These are phyloP conservation scores for Penicillium lividum DNA, from an alignment of 495 filamentous ascomycete species.

Conservation along the genomic window DNA sequence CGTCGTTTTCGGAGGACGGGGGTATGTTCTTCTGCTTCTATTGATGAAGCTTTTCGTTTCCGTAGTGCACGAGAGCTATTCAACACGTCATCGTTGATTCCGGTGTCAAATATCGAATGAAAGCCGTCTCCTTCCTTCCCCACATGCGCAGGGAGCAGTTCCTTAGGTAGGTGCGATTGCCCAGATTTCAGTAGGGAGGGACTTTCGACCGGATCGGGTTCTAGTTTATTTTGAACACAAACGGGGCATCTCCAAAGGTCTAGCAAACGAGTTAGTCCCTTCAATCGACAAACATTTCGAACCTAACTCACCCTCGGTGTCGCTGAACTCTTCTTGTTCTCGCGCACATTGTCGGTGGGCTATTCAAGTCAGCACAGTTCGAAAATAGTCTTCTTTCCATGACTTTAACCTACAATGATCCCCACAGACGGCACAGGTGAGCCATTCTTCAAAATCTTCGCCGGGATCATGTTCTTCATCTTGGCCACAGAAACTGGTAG, in stretches of 20 bases:
- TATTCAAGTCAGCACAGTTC: constrained; percentile 40
- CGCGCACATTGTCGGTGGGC: constrained; percentile 95
- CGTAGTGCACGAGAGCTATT: constrained; percentile 84
- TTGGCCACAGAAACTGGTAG: constrained; percentile 67
- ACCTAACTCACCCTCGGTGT: constrained; percentile 62
- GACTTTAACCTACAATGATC: constrained; percentile 76
- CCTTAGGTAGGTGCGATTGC: constrained; percentile 61
- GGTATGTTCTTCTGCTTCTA: constrained; percentile 53
- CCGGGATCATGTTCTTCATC: constrained; percentile 85
- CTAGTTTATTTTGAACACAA: constrained; percentile 68
- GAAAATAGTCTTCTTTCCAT: constrained; percentile 28
- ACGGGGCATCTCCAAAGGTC: constrained; percentile 77
- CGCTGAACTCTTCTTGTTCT: constrained; percentile 67
- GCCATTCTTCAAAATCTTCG: constrained; percentile 83
- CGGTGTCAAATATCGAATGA: constrained; percentile 78
- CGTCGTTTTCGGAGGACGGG: constrained; percentile 49
- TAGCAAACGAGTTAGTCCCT: constrained; percentile 17
- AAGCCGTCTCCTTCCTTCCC: constrained; percentile 72
- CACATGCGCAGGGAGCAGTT: constrained; percentile 73
- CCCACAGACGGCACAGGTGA: constrained; percentile 77
- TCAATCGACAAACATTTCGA: background rate
- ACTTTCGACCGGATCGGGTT: constrained; percentile 46
- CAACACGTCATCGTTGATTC: constrained; percentile 77
- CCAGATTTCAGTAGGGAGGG: constrained; percentile 45
- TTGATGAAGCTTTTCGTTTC: constrained; percentile 74